Evolutionary conservation across 805 yeast species (phyloP).

Genomic region (Yamadazyma philogaea): DNA sequence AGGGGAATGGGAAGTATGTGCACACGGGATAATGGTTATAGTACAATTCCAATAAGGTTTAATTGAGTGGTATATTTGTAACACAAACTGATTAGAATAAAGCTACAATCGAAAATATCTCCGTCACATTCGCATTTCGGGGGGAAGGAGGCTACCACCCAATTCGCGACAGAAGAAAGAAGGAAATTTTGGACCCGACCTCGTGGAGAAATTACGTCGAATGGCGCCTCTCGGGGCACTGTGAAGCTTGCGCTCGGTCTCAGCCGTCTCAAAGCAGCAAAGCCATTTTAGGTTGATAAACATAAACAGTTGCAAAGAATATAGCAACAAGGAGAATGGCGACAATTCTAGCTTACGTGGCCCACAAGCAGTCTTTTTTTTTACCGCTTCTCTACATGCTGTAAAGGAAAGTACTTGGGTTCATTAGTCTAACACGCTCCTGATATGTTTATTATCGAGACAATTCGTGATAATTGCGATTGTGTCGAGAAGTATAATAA

Average conservation of each 20-base stretch:
- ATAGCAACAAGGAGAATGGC: too few relatives aligned
- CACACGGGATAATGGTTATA: neutral
- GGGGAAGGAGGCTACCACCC: neutral
- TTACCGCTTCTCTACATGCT: too few relatives aligned
- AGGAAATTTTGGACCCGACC: neutral
- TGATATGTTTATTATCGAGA: too few relatives aligned
- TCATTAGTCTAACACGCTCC: too few relatives aligned
- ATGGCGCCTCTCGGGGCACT: too few relatives aligned
- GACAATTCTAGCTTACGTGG: too few relatives aligned
- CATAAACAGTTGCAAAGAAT: neutral
- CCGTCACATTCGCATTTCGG: conserved; percentile 6
- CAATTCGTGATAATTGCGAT: too few relatives aligned
- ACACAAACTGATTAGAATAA: neutral
- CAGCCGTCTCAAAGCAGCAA: too few relatives aligned
- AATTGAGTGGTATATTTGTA: neutral
- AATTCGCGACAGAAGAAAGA: neutral
- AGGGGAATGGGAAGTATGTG: neutral
- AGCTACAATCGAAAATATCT: conserved; percentile 4
- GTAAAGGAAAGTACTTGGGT: too few relatives aligned
- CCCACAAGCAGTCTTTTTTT: too few relatives aligned
- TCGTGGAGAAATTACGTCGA: neutral
- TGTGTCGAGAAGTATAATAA: too few relatives aligned
- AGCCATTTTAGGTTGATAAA: neutral
- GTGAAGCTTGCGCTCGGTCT: too few relatives aligned
- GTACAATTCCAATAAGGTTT: neutral